Conservation (phyloP, 345 rosid species). For the Trapa incisa region DNA sequence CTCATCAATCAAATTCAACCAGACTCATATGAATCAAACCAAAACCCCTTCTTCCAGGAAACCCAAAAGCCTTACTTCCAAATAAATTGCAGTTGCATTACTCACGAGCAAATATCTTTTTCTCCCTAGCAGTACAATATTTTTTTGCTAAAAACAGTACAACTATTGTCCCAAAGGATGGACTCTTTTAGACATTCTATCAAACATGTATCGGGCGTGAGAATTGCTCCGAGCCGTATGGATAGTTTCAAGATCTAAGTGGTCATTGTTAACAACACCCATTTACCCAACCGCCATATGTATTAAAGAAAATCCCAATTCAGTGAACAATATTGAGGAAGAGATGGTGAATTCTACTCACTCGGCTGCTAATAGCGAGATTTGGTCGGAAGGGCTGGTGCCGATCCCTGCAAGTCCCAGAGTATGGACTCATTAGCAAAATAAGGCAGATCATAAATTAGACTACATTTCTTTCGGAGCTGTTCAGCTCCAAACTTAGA, state of each 20-base stretch:
- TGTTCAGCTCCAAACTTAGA: no score
- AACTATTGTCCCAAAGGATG: not conserved
- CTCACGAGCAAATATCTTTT: not conserved
- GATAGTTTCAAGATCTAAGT: no score
- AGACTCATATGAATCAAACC: not conserved
- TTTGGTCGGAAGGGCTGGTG: not conserved
- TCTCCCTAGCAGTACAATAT: not conserved
- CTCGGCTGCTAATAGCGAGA: not conserved
- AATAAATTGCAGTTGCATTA: not conserved
- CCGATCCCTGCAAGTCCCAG: not conserved
- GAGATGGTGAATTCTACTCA: not conserved
- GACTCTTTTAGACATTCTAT: conserved; percentile 4
- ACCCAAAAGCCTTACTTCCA: not conserved
- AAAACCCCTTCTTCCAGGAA: not conserved
- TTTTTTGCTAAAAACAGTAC: not conserved
- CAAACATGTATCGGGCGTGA: conserved; percentile 3
- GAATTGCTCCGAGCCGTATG: no score
- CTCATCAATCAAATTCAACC: not conserved
- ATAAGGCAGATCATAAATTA: no score
- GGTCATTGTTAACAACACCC: not conserved
- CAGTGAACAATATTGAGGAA: not conserved
- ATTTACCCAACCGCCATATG: not conserved
- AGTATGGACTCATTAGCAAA: no score
- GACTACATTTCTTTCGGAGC: no score
- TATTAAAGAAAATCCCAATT: not conserved